Evolutionary conservation across 306 rosid genomes (phyloP).

Genomic region (Fagus sylvatica): DNA sequence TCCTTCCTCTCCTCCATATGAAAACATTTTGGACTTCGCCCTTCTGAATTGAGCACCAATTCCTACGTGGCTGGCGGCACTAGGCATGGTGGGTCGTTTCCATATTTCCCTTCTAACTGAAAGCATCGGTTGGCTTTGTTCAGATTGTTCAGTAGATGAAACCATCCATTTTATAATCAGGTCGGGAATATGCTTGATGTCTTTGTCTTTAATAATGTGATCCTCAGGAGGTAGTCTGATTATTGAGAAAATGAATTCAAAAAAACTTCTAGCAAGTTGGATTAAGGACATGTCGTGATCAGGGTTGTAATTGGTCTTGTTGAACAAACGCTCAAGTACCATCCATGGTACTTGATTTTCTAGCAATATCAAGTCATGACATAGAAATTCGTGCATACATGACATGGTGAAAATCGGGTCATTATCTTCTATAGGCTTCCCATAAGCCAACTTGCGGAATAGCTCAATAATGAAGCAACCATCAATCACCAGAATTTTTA

Average conservation of each 20-base stretch:
- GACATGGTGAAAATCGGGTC: constrained; percentile 6
- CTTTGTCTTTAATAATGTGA: not conserved
- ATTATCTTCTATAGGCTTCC: not conserved
- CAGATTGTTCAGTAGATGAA: not conserved
- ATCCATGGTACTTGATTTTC: constrained; percentile 17
- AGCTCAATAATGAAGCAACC: constrained; percentile 34
- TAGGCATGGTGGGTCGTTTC: too few species aligned
- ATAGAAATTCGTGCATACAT: not conserved
- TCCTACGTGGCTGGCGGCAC: too few species aligned
- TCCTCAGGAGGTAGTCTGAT: too few species aligned
- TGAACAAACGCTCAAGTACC: constrained; percentile 11
- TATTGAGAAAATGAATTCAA: too few species aligned
- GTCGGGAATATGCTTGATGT: constrained; percentile 17
- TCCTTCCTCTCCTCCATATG: not conserved
- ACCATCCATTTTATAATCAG: not conserved
- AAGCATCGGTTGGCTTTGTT: too few species aligned
- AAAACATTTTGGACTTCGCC: too few species aligned
- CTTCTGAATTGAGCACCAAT: too few species aligned
- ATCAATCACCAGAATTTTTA: constrained; percentile 29
- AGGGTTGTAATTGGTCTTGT: accelerated
- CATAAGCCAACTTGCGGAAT: not conserved
- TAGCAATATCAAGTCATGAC: constrained; percentile 12
- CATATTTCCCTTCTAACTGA: too few species aligned
- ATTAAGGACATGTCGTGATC: not conserved
- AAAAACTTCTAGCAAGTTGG: not conserved